Evolutionary conservation across 2,329 filamentous ascomycete genomes (phyloP).

Genomic region (Colletotrichum lindemuthianum): DNA sequence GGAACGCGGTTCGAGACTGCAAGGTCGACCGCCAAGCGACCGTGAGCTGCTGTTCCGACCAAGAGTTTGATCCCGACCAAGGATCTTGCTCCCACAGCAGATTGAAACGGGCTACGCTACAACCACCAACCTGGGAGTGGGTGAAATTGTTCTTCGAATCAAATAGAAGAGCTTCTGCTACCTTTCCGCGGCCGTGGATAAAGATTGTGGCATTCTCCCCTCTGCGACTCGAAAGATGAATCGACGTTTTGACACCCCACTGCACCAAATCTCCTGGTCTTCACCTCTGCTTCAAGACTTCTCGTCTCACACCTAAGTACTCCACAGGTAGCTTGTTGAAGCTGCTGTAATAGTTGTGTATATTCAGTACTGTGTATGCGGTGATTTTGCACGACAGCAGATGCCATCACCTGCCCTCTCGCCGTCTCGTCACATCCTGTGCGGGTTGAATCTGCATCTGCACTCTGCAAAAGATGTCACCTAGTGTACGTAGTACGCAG

Average conservation of each 20-base stretch:
- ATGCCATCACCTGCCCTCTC: too few species aligned
- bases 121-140: constrained; percentile 9
- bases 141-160: neutral
- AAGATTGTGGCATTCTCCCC: too few species aligned
- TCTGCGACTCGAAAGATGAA: neutral
- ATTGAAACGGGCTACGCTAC: neutral
- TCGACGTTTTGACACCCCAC: neutral
- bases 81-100: constrained; percentile 1
- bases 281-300: too few species aligned
- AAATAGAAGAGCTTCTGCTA: neutral
- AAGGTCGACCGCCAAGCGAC: constrained; percentile 6
- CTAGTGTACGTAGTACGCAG: constrained; percentile 7
- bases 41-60: neutral
- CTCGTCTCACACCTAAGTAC: too few species aligned
- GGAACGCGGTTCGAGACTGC: neutral
- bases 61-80: neutral
- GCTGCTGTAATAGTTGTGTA: too few species aligned
- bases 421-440: constrained; percentile 12
- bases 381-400: too few species aligned
- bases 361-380: too few species aligned
- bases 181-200: too few species aligned
- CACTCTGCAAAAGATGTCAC: neutral
- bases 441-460: neutral
- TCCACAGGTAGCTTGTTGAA: too few species aligned
- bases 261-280: too few species aligned